Percentiles rank a stretch among this genome's conserved stretches.
phyloP scores from a whole-genome alignment of 441 rosid genomes.

The Pelargonium fulgidum region DNA sequence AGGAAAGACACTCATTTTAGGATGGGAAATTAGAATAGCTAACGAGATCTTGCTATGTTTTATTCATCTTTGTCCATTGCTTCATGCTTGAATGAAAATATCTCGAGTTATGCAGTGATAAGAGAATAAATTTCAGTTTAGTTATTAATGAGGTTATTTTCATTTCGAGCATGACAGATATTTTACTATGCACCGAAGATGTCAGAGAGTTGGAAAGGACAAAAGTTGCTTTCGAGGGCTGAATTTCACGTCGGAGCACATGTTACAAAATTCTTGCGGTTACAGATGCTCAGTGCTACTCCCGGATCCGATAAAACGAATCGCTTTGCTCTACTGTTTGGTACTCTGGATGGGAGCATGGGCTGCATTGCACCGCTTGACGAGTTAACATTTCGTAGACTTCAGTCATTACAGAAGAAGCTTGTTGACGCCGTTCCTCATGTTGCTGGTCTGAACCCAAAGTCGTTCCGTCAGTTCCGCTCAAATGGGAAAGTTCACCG shows the following conservation, averaged over 20 bases:
- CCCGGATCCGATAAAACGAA: constrained; percentile 76
- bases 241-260: constrained; percentile 95
- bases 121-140: neutral
- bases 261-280: constrained; percentile 79
- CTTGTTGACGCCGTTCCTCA: constrained; percentile 90
- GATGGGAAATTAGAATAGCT: too few species aligned
- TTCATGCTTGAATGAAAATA: too few species aligned
- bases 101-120: too few species aligned
- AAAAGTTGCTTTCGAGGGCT: constrained; percentile 88
- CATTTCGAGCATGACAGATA: constrained; percentile 38
- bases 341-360: constrained; percentile 89
- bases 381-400: constrained; percentile 89
- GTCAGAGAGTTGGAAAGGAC: constrained; percentile 98
- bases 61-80: too few species aligned
- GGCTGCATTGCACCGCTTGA: constrained; percentile 97
- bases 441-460: constrained; percentile 89
- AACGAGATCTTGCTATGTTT: too few species aligned
- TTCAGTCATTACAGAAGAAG: constrained; percentile 85
- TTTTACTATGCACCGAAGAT: constrained; percentile 94
- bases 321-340: constrained; percentile 81
- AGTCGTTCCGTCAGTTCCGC: constrained; percentile 81
- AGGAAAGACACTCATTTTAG: too few species aligned
- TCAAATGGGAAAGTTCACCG: constrained; percentile 79
- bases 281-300: constrained; percentile 76
- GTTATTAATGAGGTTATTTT: constrained; percentile 7